phyloP scores from a whole-genome alignment of 2,329 filamentous ascomycete species.

The Spiromastix sp. region DNA sequence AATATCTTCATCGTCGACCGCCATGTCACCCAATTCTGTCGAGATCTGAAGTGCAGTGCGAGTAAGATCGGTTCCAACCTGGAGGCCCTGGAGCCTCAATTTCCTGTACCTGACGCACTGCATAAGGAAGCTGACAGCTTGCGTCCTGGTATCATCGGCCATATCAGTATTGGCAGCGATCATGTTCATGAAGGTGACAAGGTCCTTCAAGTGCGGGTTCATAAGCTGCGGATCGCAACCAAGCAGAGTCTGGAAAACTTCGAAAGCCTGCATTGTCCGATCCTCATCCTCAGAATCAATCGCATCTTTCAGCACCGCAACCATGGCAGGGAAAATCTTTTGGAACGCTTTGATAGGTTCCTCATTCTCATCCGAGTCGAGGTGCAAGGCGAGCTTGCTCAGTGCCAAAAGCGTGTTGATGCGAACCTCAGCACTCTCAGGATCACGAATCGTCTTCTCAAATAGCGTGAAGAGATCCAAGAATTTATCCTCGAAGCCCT shows the following conservation, averaged over 20 bases:
- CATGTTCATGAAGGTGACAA: slow-evolving; percentile 89
- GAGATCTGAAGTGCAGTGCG: slow-evolving; percentile 80
- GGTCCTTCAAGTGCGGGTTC: slow-evolving; percentile 74
- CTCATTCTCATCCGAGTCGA: slow-evolving; percentile 78
- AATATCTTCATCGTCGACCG: slow-evolving; percentile 68
- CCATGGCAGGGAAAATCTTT: slow-evolving; percentile 74
- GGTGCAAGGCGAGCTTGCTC: slow-evolving; percentile 73
- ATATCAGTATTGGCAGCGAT: slow-evolving; percentile 65
- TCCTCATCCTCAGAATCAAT: slow-evolving; percentile 77
- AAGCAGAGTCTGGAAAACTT: slow-evolving; percentile 92
- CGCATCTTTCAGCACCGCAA: slow-evolving; percentile 74
- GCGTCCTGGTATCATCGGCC: slow-evolving; percentile 76
- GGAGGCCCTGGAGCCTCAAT: slow-evolving; percentile 87
- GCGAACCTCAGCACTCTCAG: slow-evolving; percentile 81
- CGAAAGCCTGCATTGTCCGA: slow-evolving; percentile 79
- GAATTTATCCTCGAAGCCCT: slow-evolving; percentile 73
- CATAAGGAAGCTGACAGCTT: slow-evolving; percentile 88
- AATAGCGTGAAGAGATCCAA: slow-evolving; percentile 74
- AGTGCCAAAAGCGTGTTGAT: slow-evolving; percentile 90
- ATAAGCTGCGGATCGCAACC: slow-evolving; percentile 80
- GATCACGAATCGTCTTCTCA: slow-evolving; percentile 76
- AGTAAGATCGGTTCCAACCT: slow-evolving; percentile 78
- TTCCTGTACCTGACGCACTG: slow-evolving; percentile 86
- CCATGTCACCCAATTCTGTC: slow-evolving; percentile 65
- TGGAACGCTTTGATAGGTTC: slow-evolving; percentile 66